phyloP scores from a whole-genome alignment of 768 basidiomycete species.

The Mycena epipterygia region DNA sequence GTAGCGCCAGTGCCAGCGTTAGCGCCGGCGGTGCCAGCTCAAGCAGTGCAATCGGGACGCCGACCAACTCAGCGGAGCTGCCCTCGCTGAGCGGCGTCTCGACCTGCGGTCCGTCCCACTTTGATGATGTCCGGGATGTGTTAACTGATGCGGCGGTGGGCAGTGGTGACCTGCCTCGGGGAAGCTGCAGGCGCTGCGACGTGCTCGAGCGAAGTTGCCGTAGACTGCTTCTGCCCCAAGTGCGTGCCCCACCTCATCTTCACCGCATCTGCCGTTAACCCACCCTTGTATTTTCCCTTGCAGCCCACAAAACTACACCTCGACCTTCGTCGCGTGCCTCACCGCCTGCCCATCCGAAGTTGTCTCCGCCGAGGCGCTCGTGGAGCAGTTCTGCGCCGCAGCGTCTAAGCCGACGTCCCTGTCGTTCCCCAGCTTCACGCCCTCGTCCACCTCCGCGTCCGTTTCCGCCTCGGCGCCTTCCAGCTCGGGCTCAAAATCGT shows the following conservation, averaged over 20 bases:
- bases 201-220: not conserved
- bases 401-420: not conserved
- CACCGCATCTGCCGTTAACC: not conserved
- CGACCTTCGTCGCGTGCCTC: not conserved
- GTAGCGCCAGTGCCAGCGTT: not conserved
- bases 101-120: not conserved
- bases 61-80: slow-evolving; percentile 7
- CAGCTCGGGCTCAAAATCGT: too few relatives aligned
- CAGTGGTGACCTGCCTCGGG: slow-evolving; percentile 13
- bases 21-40: not conserved
- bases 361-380: slow-evolving; percentile 11
- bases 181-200: not conserved
- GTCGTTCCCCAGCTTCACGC: slow-evolving; percentile 12
- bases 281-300: not conserved
- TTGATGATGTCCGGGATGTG: too few relatives aligned
- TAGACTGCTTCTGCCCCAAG: slow-evolving; percentile 13
- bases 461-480: too few relatives aligned
- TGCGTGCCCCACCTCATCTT: not conserved
- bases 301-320: slow-evolving; percentile 9
- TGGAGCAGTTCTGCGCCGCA: slow-evolving; percentile 16
- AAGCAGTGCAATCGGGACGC: not conserved
- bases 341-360: not conserved
- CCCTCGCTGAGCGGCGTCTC: slow-evolving; percentile 1
- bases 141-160: not conserved
- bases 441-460: not conserved